Base-by-base conservation (phyloP, 345 rosid genomes). In the Heritiera fomes region DNA sequence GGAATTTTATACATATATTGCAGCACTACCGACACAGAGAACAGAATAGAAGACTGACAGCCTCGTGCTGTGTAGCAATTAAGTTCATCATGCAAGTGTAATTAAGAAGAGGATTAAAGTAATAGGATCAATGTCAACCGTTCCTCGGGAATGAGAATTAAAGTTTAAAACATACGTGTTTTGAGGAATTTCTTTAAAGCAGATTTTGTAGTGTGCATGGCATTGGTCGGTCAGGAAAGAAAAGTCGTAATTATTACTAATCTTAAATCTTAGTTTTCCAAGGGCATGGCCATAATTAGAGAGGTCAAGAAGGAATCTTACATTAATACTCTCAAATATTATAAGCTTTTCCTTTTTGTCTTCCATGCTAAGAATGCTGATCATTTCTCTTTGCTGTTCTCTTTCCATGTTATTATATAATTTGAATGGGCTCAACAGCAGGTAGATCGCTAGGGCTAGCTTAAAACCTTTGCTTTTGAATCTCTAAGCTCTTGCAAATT, bases 101-200 rank as follows among this genome's bases (percentile, higher is more conserved):
- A 83, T 65, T 70, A 55, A 76, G 79, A 78, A 55, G 23, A 49
- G 60, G 75, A 77, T 71, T 68, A 75, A 74, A 75, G 50, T 72
- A 73, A 84, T 64, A 47, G 46, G 82, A 80, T 82, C 71, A 80
- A 82, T 82, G 87, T 82, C 87, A 86, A 78, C 80, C 60, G 69
- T 75, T 76, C 79, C 83, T 82, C 75, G 87, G 84, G 80, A 82
- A 82, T 73, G 30, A 76, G 69, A 80, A 78, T 66, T 79, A 81
- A 78, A 72, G 79, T 67, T 81, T 72, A 49, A 65, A 60, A 65
- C 78, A 75, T 73, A 47, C 80, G 38, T 69, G 80, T 73, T 81
- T 69, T 77, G 41, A 66, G 77, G 79, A 71, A 15, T 79, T 76
- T 56, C 30, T 43, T 43, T 43, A 3, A 62, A 45, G 58, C 15